Evolutionary conservation across 352 stramenopile species (phyloP), one percentile per base, ranked within the genome.

Genomic region (Phytopythium oedochilum): DNA sequence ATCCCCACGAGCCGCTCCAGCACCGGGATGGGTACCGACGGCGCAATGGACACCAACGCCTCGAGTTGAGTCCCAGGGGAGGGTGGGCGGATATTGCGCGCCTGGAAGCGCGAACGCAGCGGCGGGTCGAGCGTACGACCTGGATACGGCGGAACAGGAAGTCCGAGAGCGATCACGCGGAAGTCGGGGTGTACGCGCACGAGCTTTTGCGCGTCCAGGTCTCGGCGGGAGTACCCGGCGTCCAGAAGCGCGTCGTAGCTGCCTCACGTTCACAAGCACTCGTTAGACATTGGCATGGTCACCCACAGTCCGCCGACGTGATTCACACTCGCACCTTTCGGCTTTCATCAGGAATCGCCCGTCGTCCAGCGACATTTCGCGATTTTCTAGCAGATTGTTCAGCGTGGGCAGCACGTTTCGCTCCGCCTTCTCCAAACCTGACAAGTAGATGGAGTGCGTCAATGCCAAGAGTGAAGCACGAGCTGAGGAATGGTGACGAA

Each of bases 361-460:
- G 66, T 98, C 94, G 53, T 99, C 96, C 31, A 98, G 68, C 26
- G 84, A 89, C 75, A 99, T 94, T 54, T 98, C 94, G 51, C 96
- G 68, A 65, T 98, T 98, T 66, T 99, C 96, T 9, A 98, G 73
- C 31, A 99, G 61, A 64, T 99, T 99, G 66, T 98, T 99, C 14
- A 99, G 65, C n/a, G 95, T 98, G 0, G 96, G 96, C 29, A 99
- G 70, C 2, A 99, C 96, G 60, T 99, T 99, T 20, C 96, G 70
- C 63, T 98, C 93, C 11, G 95, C 95, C 44, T 97, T 97, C 68
- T 99, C 94, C 15, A 99, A 52, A 4, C 82, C 83, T 93, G 26
- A 6, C 17, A 38, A 48, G 26, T 11, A 18, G 58, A 25, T 14
- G 53, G 1, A 18, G 32, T 1, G 2, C 14, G 59, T 14, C 14